phyloP scores from a whole-genome alignment of 2,329 filamentous ascomycete species.

The Rhexocercosporidium sp. region DNA sequence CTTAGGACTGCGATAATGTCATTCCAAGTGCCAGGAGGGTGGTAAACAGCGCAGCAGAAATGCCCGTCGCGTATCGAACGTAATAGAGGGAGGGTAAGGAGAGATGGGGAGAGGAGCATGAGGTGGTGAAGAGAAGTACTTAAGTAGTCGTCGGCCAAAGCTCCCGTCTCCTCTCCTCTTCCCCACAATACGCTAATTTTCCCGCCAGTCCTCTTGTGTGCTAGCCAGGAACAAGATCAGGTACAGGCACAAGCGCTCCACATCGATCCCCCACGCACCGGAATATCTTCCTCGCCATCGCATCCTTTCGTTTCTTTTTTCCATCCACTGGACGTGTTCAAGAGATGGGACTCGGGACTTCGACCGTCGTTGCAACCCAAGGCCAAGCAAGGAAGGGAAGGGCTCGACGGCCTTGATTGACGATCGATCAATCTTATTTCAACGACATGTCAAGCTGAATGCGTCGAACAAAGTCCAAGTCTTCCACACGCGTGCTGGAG shows the following conservation, averaged over 20 bases:
- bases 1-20: not conserved
- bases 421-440: conserved; percentile 4
- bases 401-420: too few relatives aligned
- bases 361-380: not conserved
- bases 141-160: not conserved
- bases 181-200: not conserved
- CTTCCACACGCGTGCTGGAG: too few relatives aligned
- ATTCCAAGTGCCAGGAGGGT: not conserved
- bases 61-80: not conserved
- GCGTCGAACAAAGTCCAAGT: too few relatives aligned
- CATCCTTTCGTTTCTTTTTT: not conserved
- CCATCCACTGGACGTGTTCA: not conserved
- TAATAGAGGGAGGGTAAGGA: not conserved
- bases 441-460: not conserved
- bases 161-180: not conserved
- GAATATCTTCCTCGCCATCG: not conserved
- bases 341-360: not conserved
- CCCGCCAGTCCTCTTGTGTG: not conserved
- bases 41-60: not conserved
- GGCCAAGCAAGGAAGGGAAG: too few relatives aligned
- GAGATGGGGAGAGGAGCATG: not conserved
- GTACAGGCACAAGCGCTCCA: not conserved
- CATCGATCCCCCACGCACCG: not conserved
- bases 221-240: not conserved
- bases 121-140: not conserved